phyloP scores from a whole-genome alignment of 129 eudicot species.

The Cynara cardunculus region DNA sequence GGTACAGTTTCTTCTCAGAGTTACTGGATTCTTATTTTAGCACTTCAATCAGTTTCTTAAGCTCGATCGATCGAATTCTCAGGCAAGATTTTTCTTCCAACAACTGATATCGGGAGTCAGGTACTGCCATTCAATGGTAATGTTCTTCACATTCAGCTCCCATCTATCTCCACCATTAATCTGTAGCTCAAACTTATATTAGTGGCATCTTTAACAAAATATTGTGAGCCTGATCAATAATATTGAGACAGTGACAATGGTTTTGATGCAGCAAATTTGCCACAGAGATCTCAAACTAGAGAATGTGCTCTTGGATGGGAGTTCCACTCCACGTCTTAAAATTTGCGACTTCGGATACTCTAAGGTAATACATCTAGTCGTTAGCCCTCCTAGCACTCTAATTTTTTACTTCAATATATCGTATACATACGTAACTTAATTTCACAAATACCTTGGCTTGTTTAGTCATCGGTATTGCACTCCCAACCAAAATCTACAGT shows the following conservation, averaged over 20 bases:
- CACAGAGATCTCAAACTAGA: slow-evolving; percentile 84
- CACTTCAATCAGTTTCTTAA: neutral
- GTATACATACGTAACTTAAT: neutral
- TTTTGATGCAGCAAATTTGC: slow-evolving; percentile 68
- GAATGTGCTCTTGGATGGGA: slow-evolving; percentile 77
- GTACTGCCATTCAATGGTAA: slow-evolving; percentile 83
- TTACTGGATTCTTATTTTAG: neutral
- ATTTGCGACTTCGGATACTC: slow-evolving; percentile 88
- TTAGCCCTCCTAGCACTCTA: neutral
- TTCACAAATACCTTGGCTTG: neutral
- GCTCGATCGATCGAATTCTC: neutral
- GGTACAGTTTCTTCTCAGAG: slow-evolving; percentile 27
- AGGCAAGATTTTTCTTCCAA: slow-evolving; percentile 70
- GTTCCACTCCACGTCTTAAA: slow-evolving; percentile 59
- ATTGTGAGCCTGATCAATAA: neutral
- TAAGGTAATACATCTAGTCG: slow-evolving; percentile 35
- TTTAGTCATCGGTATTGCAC: slow-evolving; percentile 59
- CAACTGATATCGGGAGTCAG: slow-evolving; percentile 83
- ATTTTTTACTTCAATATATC: neutral
- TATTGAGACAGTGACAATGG: neutral
- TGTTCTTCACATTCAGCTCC: neutral
- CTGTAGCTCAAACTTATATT: neutral
- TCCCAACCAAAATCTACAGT: slow-evolving; percentile 83
- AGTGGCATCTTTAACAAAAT: neutral
- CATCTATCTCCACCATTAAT: neutral